Conservation (phyloP, 768 basidiomycete species). For the Leccinum incarnatum region DNA sequence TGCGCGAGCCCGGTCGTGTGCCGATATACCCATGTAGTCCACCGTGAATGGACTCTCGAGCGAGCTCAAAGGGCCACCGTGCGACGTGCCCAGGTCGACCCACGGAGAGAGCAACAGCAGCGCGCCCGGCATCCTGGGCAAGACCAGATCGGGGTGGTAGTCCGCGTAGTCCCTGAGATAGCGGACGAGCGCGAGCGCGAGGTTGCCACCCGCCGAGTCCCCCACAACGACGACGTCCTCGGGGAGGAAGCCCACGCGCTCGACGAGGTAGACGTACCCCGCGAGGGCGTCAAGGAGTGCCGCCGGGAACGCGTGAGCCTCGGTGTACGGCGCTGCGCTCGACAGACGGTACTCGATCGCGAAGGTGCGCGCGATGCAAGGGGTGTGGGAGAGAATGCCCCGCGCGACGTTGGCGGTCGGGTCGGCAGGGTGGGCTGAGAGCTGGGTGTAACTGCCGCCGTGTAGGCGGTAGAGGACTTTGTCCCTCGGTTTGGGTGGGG, state of each 20-base stretch:
- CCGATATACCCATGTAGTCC: constrained; percentile 28
- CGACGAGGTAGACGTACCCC: constrained; percentile 49
- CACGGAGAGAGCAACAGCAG: constrained; percentile 38
- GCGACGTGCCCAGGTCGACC: constrained; percentile 20
- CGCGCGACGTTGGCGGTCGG: constrained; percentile 22
- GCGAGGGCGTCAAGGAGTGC: constrained; percentile 51
- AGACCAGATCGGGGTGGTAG: constrained; percentile 12
- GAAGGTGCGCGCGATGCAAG: constrained; percentile 29
- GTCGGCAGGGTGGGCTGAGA: constrained; percentile 28
- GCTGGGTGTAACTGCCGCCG: constrained; percentile 29
- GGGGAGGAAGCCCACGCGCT: constrained; percentile 40
- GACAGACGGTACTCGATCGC: constrained; percentile 50
- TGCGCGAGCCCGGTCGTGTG: neutral
- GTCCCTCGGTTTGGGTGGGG: constrained; percentile 26
- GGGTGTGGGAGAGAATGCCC: constrained; percentile 14
- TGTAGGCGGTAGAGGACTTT: constrained; percentile 36
- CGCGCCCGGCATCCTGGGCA: constrained; percentile 26
- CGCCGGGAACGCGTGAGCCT: constrained; percentile 48
- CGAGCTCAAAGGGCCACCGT: constrained; percentile 36
- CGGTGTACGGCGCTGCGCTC: constrained; percentile 24
- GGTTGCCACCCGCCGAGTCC: constrained; percentile 55
- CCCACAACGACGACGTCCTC: constrained; percentile 46
- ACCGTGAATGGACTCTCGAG: constrained; percentile 25
- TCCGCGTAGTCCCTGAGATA: constrained; percentile 31
- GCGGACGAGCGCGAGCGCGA: constrained; percentile 40